Base-by-base conservation (phyloP, 306 rosid genomes). In the Rosa persica region DNA sequence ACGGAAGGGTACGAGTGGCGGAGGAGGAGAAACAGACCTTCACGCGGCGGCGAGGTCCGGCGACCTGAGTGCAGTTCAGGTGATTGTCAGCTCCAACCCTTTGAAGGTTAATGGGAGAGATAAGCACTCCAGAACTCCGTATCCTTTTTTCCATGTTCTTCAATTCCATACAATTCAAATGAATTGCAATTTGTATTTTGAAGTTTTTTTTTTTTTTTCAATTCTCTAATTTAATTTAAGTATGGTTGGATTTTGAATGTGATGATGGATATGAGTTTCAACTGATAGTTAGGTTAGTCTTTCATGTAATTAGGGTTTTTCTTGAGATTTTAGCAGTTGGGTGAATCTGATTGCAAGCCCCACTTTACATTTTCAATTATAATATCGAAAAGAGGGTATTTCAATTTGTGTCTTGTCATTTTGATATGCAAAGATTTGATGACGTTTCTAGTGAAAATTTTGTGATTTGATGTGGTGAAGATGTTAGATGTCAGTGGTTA, bases 71-170 rank as follows among this genome's bases (percentile, higher is more conserved):
- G 71, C 91, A 6, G 85, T 92, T 81, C 88, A 84, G 80, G 70
- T 86, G 22, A 83, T 92, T 40, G 78, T 95, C 79, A 69, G 80
- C 30, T 83, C 97, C 9, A 91, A 91, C 77, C 89, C 98, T 81
- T 77, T 89, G 81, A 81, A 92, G 42, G 84, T 91, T 71, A 95
- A 92, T 85, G 86, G 89, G 72, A 87, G 98, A 83, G 98, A 95
- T 82, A 91, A 90, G 87, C 98, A 88, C 87, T 93, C 97, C 68
- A 78, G 98, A 81, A 93, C 98, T 71, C 96, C 98, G 98, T 93
- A 91, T 93, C 98, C 97, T 89, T 67, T 30, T 43, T 5, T 23
- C 2, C 19, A 1, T 62, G 19, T 30, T 62, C 17, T 30, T 62
- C 40, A 27, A 12, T 61, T 60, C 39, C 0, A 22, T 57, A 9